Conservation (phyloP, 495 filamentous ascomycete genomes). For the Patellaria atrata region DNA sequence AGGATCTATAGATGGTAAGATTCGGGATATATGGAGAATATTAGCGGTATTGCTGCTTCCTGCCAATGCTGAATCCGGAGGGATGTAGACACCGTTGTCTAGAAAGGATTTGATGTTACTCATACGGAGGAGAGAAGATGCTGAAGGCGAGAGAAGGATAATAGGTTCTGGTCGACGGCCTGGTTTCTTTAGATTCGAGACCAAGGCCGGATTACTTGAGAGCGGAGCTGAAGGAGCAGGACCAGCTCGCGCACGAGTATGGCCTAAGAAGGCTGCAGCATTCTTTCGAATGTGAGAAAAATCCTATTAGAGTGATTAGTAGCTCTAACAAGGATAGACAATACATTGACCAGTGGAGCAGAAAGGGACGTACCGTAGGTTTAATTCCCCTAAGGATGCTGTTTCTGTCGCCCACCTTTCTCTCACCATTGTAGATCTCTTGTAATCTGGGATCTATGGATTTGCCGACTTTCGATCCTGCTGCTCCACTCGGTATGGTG, state of each 20-base stretch:
- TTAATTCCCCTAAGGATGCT: conserved; percentile 77
- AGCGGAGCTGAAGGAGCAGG: conserved; percentile 23
- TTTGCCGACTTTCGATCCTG: conserved; percentile 30
- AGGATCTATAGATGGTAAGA: conserved; percentile 59
- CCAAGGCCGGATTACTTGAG: conserved; percentile 19
- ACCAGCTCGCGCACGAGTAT: conserved; percentile 34
- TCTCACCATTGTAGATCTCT: conserved; percentile 81
- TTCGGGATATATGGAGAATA: conserved; percentile 70
- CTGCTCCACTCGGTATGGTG: conserved; percentile 20
- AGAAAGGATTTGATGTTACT: conserved; percentile 95
- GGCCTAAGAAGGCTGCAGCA: conserved; percentile 62
- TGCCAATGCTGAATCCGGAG: conserved; percentile 51
- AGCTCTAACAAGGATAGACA: too few relatives aligned
- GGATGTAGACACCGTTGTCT: conserved; percentile 64
- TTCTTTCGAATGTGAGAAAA: conserved; percentile 89
- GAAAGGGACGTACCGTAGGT: conserved; percentile 51
- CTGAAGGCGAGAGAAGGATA: conserved; percentile 95
- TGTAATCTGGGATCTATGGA: conserved; percentile 64
- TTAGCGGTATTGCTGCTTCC: conserved; percentile 47
- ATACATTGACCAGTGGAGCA: conserved; percentile 1
- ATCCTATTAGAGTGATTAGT: conserved; percentile 44
- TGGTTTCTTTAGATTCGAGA: conserved; percentile 36
- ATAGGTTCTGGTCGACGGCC: conserved; percentile 72
- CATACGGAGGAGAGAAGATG: conserved; percentile 92
- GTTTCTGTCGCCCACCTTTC: conserved; percentile 86